Conservation (phyloP, 495 filamentous ascomycete species). For the Aspergillus heteromorphus region DNA sequence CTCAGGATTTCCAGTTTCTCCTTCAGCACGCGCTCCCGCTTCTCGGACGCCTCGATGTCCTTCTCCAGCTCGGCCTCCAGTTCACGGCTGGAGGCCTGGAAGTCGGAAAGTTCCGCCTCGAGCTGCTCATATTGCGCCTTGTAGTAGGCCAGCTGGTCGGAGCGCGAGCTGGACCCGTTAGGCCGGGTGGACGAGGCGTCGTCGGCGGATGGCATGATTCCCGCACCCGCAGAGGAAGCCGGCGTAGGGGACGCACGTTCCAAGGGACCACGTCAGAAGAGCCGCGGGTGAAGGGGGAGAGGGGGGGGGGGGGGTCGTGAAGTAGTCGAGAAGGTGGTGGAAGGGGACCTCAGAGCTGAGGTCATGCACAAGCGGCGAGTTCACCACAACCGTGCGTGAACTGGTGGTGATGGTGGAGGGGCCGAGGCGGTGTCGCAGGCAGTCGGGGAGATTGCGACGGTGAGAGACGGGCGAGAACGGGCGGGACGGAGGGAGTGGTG, state of each 20-base stretch:
- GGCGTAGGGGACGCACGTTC: constrained; percentile 22
- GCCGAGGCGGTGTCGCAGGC: constrained; percentile 41
- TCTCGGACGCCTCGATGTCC: constrained; percentile 93
- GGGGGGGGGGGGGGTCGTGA: not conserved
- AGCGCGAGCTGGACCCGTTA: constrained; percentile 49
- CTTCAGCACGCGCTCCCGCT: constrained; percentile 76
- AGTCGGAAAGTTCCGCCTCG: constrained; percentile 86
- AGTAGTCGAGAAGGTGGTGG: not conserved
- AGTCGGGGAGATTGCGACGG: constrained; percentile 20
- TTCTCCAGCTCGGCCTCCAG: constrained; percentile 93
- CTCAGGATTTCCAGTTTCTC: constrained; percentile 78
- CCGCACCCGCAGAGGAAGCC: constrained; percentile 28
- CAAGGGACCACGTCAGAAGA: constrained; percentile 18
- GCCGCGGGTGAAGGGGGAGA: constrained; percentile 4
- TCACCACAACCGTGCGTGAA: constrained; percentile 22
- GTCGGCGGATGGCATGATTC: constrained; percentile 52
- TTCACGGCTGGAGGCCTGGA: constrained; percentile 89
- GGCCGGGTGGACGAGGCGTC: constrained; percentile 60
- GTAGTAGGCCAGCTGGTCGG: constrained; percentile 83
- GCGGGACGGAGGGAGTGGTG: not conserved
- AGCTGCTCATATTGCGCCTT: constrained; percentile 93
- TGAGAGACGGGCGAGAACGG: constrained; percentile 13
- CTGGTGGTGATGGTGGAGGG: constrained; percentile 23
- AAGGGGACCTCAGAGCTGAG: not conserved
- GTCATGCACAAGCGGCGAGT: constrained; percentile 6